Evolutionary conservation across 2,329 filamentous ascomycete genomes (phyloP), one percentile per base, ranked within the genome.

Genomic region (Trichoderma afroharzianum): DNA sequence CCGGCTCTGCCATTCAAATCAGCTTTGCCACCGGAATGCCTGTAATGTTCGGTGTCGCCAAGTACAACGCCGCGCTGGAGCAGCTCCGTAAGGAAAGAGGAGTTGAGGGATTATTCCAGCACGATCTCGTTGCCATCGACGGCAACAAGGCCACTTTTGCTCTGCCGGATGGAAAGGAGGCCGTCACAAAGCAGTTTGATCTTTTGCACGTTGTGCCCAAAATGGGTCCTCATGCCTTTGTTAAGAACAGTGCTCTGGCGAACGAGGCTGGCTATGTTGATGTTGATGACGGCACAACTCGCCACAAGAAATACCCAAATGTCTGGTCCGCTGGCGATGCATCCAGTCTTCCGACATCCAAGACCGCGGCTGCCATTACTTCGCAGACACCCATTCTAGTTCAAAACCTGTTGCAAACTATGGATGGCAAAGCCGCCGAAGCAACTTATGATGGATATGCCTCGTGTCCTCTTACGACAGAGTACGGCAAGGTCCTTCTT

Each of bases 401-500:
- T 1, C 79, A 78, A 68, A 87, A 87, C 76, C 71, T 88, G 28
- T 74, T 87, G 43, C 78, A 77, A 14, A 74, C 81, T 0, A 76
- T 86, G 64, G 83, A 87, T 18, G 85, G 85, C 39, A 83, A 85
- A 74, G 77, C 81, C 11, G 78, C 80, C 0, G 80, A 85, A 24
- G 81, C 81, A 0, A 74, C 73, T 1, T 88, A 88, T 70, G 86
- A 88, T 72, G 86, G 86, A 3, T 88, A 88, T 78, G 87, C 86
- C 5, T 88, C 86, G 0, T 88, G 86, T 75, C 87, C 86, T 6
- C 81, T 88, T 2, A 58, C 83, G 72, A 88, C 85, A 2, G 83
- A 89, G 74, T 88, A 90, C 73, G 87, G 87, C 72, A 90, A 90
- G 80, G 87, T 91, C 1, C 81, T 91, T 24, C 85, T 91, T 9